Evolutionary conservation across 495 filamentous ascomycete species (phyloP).

Genomic region (Penicillium subrubescens): DNA sequence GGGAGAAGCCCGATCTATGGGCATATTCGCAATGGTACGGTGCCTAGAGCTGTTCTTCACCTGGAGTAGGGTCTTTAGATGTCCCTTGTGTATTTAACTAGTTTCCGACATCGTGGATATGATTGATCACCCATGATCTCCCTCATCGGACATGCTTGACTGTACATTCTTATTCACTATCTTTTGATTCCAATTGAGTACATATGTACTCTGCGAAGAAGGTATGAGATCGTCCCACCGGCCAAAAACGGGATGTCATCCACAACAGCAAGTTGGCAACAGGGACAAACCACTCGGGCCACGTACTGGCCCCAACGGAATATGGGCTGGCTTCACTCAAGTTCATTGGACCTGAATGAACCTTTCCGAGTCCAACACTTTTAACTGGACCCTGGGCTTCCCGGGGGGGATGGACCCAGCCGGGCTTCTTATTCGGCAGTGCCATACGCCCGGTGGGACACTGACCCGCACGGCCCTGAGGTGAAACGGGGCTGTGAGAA

Average conservation of each 20-base stretch:
- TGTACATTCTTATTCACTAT: not conserved
- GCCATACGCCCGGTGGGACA: not conserved
- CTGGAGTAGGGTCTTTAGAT: not conserved
- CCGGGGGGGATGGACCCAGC: slow-evolving; percentile 3
- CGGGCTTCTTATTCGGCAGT: slow-evolving; percentile 1
- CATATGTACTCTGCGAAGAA: not conserved
- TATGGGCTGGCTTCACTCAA: not conserved
- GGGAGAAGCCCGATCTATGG: not conserved
- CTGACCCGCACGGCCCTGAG: slow-evolving; percentile 3
- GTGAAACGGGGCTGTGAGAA: slow-evolving; percentile 6
- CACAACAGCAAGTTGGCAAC: not conserved
- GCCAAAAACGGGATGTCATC: not conserved
- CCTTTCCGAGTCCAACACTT: not conserved
- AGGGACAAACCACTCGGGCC: not conserved
- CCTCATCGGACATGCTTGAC: not conserved
- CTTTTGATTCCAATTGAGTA: not conserved
- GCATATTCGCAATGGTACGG: not conserved
- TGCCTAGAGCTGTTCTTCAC: not conserved
- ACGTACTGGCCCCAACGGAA: not conserved
- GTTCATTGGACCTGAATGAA: not conserved
- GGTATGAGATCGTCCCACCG: not conserved
- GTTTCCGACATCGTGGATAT: not conserved
- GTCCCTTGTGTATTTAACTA: not conserved
- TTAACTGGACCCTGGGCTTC: slow-evolving; percentile 2
- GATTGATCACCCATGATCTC: not conserved